Conservation (phyloP, 1,284 basidiomycete species). For the Fomitiporia mediterranea region DNA sequence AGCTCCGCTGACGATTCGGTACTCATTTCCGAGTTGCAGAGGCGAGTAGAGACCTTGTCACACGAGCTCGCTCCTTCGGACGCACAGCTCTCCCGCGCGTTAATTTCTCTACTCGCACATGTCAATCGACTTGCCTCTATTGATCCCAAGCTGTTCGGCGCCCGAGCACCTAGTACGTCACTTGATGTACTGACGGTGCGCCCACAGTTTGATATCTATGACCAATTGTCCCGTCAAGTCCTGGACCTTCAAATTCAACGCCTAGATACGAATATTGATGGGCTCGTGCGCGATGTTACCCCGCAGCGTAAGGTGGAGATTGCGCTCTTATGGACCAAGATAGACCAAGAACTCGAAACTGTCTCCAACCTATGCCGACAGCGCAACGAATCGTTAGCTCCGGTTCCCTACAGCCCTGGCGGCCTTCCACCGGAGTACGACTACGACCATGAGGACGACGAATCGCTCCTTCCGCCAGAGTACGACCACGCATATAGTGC, state of each 20-base stretch:
- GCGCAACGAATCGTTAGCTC: conserved; percentile 39
- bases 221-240: conserved; percentile 60
- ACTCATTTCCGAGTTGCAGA: conserved; percentile 59
- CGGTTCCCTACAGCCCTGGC: conserved; percentile 29
- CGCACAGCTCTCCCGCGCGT: conserved; percentile 54
- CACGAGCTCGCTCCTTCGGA: conserved; percentile 44
- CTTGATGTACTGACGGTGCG: conserved; percentile 21
- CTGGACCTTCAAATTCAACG: conserved; percentile 61
- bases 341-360: conserved; percentile 69
- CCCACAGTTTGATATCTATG: conserved; percentile 44
- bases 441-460: conserved; percentile 37
- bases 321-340: conserved; percentile 66
- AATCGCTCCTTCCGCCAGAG: conserved; percentile 49
- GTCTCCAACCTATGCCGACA: conserved; percentile 61
- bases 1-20: conserved; percentile 40
- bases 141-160: conserved; percentile 23
- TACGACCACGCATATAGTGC: conserved; percentile 40
- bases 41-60: conserved; percentile 46
- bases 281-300: conserved; percentile 31
- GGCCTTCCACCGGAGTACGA: conserved; percentile 68
- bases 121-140: conserved; percentile 53
- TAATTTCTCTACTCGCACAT: conserved; percentile 63
- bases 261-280: conserved; percentile 33
- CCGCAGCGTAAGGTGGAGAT: conserved; percentile 57
- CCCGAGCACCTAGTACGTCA: conserved; percentile 24